Evolutionary conservation across 2,329 filamentous ascomycete species (phyloP).

Genomic region (Chrysoporthe cubensis): DNA sequence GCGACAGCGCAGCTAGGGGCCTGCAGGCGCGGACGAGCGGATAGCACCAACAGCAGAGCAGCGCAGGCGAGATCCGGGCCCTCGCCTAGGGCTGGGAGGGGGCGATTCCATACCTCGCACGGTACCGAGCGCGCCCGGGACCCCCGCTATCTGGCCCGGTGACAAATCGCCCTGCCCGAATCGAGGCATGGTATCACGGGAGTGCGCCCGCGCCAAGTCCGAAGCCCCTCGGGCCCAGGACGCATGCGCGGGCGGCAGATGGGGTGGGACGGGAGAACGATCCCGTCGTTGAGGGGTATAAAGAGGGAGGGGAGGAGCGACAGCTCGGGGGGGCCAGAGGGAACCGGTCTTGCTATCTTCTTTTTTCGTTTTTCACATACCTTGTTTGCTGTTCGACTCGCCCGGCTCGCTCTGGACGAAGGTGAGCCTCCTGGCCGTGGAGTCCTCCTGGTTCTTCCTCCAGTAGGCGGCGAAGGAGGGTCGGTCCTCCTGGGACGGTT

Average conservation of each 20-base stretch:
- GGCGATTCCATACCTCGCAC: background rate
- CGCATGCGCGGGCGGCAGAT: background rate
- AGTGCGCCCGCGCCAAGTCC: constrained; percentile 15
- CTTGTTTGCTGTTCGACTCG: constrained; percentile 29
- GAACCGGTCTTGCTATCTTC: background rate
- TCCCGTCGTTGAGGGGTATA: background rate
- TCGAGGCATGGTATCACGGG: constrained; percentile 20
- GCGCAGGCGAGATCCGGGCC: no score
- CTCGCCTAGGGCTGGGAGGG: background rate
- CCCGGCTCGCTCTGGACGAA: constrained; percentile 41
- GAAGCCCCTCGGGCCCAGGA: background rate
- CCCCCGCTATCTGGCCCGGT: constrained; percentile 8
- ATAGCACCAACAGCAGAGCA: background rate
- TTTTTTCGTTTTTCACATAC: constrained; percentile 30
- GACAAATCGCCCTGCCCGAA: constrained; percentile 29
- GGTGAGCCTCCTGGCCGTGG: constrained; percentile 39
- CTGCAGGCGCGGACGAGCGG: no score
- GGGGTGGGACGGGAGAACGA: constrained; percentile 1
- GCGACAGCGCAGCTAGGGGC: no score
- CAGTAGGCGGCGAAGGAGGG: constrained; percentile 55
- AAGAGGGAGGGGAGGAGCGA: no score
- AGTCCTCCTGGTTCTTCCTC: constrained; percentile 48
- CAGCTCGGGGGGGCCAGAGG: background rate
- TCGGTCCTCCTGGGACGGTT: constrained; percentile 32
- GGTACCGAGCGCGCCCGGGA: background rate